A percentile compares a stretch with the other conserved stretches of the same genome.
These are phyloP conservation scores for Phytophthora palmivora DNA, from an alignment of 352 stramenopile genomes.

Conservation along the genomic window DNA sequence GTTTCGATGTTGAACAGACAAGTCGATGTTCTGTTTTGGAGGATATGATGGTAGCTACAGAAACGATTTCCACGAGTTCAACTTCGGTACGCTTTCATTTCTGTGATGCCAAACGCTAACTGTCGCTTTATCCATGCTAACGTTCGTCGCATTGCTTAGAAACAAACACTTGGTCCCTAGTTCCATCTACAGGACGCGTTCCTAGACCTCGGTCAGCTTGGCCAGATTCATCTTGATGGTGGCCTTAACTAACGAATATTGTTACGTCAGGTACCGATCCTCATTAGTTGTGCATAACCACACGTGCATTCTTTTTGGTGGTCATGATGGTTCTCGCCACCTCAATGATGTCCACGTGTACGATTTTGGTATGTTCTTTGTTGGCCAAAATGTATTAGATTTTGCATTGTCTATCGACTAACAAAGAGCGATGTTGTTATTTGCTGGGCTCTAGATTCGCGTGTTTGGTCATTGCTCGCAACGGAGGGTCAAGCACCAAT, in stretches of 20 bases:
- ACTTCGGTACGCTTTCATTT: conserved; percentile 68
- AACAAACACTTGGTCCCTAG: conserved; percentile 87
- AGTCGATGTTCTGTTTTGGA: conserved; percentile 92
- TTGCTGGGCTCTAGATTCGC: conserved; percentile 48
- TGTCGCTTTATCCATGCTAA: conserved; percentile 7
- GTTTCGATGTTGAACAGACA: conserved; percentile 43
- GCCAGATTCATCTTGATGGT: neutral
- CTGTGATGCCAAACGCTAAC: neutral
- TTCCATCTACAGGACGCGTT: conserved; percentile 76
- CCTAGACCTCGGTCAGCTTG: conserved; percentile 67
- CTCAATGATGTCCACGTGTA: conserved; percentile 98
- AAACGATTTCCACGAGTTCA: conserved; percentile 98
- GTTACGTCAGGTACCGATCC: conserved; percentile 78
- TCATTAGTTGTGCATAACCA: conserved; percentile 93
- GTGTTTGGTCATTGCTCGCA: conserved; percentile 90
- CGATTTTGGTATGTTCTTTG: conserved; percentile 87
- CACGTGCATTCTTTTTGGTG: conserved; percentile 96
- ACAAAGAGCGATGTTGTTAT: neutral
- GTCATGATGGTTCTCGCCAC: conserved; percentile 97
- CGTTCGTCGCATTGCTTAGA: conserved; percentile 43
- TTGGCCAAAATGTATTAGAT: neutral
- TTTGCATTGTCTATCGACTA: conserved; percentile 7
- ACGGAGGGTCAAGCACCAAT: conserved; percentile 92
- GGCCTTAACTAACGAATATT: neutral
- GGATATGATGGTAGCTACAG: conserved; percentile 96